phyloP scores from a whole-genome alignment of 1,284 basidiomycete species.

The Malassezia japonica region DNA sequence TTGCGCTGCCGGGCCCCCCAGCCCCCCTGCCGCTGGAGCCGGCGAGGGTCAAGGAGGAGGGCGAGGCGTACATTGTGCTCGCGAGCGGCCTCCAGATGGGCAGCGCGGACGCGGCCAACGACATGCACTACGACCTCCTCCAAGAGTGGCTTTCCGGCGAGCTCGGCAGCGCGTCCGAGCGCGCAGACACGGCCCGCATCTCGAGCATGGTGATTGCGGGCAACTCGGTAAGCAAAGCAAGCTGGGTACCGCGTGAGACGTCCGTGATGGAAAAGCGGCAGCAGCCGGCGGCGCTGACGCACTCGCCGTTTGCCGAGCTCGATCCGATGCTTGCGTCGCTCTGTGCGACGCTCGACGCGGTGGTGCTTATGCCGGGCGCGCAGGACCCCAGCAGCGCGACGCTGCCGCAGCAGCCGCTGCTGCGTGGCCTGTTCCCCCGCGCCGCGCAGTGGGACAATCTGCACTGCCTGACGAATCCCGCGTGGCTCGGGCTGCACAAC shows the following conservation, averaged over 20 bases:
- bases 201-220: conserved; percentile 33
- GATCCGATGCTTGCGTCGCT: conserved; percentile 14
- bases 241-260: conserved; percentile 13
- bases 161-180: conserved; percentile 56
- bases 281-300: not conserved
- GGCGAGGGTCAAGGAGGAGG: too few species aligned
- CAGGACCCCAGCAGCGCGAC: conserved; percentile 78
- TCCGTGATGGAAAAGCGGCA: not conserved
- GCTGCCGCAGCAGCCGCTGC: conserved; percentile 86
- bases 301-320: conserved; percentile 2
- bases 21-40: not conserved
- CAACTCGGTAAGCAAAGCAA: conserved; percentile 25
- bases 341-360: conserved; percentile 11
- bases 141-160: conserved; percentile 78
- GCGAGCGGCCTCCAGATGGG: conserved; percentile 51
- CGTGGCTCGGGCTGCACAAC: conserved; percentile 59
- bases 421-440: conserved; percentile 76
- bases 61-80: conserved; percentile 19
- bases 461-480: conserved; percentile 76
- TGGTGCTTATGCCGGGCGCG: conserved; percentile 62
- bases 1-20: conserved; percentile 63
- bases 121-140: conserved; percentile 28
- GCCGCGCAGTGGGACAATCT: conserved; percentile 56
- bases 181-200: conserved; percentile 17
- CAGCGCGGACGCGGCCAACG: conserved; percentile 44